Conservation (phyloP, 345 rosid species). For the Salix suchowensis region DNA sequence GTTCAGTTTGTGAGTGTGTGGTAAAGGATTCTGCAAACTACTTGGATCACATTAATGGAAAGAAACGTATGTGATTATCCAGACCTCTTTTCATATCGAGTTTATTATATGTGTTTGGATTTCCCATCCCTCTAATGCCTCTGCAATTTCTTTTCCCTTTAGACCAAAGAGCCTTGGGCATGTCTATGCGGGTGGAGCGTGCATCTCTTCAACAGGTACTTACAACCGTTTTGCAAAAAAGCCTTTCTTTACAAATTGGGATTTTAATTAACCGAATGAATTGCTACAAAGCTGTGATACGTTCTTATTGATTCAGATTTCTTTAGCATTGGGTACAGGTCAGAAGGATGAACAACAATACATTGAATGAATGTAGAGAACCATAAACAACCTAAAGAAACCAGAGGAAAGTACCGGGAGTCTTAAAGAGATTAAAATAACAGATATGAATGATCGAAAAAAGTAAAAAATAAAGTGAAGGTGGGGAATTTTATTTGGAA, state of each 20-base stretch:
- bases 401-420: neutral
- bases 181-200: conserved; percentile 96
- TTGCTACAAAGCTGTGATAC: neutral
- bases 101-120: neutral
- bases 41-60: conserved; percentile 98
- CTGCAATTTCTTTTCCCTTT: conserved; percentile 13
- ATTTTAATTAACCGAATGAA: neutral
- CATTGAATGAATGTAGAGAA: neutral
- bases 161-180: conserved; percentile 98
- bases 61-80: conserved; percentile 61
- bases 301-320: neutral
- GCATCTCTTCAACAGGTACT: conserved; percentile 82
- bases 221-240: no score
- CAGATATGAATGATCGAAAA: neutral
- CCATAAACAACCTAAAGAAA: neutral
- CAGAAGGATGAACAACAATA: neutral
- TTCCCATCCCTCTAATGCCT: conserved; percentile 4
- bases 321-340: neutral
- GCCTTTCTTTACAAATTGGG: neutral
- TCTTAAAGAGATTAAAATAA: neutral
- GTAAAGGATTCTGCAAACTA: conserved; percentile 99
- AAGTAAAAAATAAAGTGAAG: neutral
- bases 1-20: conserved; percentile 92
- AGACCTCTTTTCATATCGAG: neutral
- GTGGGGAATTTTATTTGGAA: neutral